phyloP scores from a whole-genome alignment of 2,329 filamentous ascomycete genomes.

The Aureobasidium leucospermi region DNA sequence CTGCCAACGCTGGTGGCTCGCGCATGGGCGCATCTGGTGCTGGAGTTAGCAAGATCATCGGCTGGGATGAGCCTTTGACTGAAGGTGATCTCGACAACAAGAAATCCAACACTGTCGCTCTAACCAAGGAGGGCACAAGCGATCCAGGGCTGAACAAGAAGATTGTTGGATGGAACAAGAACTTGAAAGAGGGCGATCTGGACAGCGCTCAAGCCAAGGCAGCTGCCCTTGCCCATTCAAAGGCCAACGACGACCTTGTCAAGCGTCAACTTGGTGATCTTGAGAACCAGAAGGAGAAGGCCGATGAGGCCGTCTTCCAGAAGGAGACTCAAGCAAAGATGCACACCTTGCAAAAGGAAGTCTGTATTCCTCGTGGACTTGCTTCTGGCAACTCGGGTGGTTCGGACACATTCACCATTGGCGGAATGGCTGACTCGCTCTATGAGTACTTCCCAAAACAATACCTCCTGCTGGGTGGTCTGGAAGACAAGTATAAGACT shows the following conservation, averaged over 20 bases:
- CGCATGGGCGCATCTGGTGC: neutral
- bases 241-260: neutral
- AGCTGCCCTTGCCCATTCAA: neutral
- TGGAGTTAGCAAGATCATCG: conserved; percentile 17
- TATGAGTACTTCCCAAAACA: conserved; percentile 56
- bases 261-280: conserved; percentile 14
- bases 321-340: conserved; percentile 10
- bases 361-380: conserved; percentile 56
- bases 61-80: conserved; percentile 17
- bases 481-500: conserved; percentile 61
- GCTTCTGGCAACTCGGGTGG: conserved; percentile 39
- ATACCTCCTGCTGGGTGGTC: conserved; percentile 69
- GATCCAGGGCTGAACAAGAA: conserved; percentile 5
- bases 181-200: conserved; percentile 15
- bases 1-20: conserved; percentile 1
- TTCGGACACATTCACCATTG: conserved; percentile 46
- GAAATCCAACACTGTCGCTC: neutral
- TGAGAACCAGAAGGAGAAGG: neutral
- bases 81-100: conserved; percentile 17
- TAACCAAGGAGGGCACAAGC: neutral
- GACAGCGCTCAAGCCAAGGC: conserved; percentile 8
- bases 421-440: conserved; percentile 49
- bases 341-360: conserved; percentile 19
- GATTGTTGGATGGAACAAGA: conserved; percentile 6
- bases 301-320: neutral